phyloP scores from a whole-genome alignment of 352 stramenopile species.

The Pythium pyrilobum region DNA sequence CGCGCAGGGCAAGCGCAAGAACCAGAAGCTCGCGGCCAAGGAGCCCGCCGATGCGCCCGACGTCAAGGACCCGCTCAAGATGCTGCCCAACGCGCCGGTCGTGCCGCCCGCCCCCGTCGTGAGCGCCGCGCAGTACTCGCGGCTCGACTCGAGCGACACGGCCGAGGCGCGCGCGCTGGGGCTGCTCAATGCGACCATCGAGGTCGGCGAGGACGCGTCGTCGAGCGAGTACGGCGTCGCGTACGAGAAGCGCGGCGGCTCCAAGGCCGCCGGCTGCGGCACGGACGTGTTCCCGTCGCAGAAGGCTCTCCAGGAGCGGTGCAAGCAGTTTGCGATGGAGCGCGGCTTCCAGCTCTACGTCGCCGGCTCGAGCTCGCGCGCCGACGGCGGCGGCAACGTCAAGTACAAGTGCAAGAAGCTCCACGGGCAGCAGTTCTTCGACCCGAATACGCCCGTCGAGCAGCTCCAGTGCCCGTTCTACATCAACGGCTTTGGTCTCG shows the following conservation, averaged over 20 bases:
- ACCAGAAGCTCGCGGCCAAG: neutral
- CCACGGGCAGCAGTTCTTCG: constrained; percentile 72
- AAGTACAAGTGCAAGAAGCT: constrained; percentile 84
- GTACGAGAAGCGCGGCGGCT: constrained; percentile 72
- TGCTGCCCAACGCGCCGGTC: constrained; percentile 15
- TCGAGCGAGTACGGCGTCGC: constrained; percentile 60
- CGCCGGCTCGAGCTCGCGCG: constrained; percentile 52
- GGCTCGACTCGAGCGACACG: constrained; percentile 56
- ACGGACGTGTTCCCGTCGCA: constrained; percentile 56
- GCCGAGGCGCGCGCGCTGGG: constrained; percentile 39
- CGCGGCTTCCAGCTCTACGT: constrained; percentile 74
- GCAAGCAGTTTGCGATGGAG: constrained; percentile 74
- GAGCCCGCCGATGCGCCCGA: neutral
- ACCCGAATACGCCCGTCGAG: constrained; percentile 38
- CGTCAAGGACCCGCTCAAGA: constrained; percentile 6
- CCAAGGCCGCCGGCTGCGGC: constrained; percentile 41
- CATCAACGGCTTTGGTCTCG: constrained; percentile 72
- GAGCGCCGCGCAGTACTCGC: constrained; percentile 37
- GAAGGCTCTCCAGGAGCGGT: constrained; percentile 62
- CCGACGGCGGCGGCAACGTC: constrained; percentile 70
- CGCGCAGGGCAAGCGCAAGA: constrained; percentile 10
- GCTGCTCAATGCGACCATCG: constrained; percentile 38
- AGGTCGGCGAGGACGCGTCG: constrained; percentile 35
- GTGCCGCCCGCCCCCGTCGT: neutral
- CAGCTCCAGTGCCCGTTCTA: constrained; percentile 75